Evolutionary conservation across 306 rosid species (phyloP).

Genomic region (Gillenia trifoliata): DNA sequence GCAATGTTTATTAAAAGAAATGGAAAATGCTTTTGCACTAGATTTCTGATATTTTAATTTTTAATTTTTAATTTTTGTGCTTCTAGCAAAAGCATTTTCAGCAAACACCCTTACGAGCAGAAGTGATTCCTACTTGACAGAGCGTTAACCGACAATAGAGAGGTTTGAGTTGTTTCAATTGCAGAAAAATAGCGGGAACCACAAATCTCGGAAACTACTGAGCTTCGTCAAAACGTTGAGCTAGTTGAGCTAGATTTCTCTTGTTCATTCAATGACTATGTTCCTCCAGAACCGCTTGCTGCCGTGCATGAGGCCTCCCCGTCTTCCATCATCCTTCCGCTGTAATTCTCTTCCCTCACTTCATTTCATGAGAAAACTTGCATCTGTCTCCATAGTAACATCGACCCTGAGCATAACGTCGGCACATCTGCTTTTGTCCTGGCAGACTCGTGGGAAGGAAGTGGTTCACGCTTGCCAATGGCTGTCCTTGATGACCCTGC

Average conservation of each 20-base stretch:
- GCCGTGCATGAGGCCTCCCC: constrained; percentile 3
- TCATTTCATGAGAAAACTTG: constrained; percentile 54
- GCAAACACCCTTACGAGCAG: background rate
- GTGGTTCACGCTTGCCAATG: constrained; percentile 29
- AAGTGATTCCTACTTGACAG: background rate
- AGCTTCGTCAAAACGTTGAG: background rate
- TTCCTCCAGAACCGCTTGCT: background rate
- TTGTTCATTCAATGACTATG: background rate
- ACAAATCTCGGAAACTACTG: background rate
- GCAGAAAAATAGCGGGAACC: background rate
- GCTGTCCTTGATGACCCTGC: constrained; percentile 17
- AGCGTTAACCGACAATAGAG: background rate
- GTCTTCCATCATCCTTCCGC: background rate
- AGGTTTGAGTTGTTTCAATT: background rate
- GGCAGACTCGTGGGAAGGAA: background rate
- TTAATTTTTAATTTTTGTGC: too few relatives aligned
- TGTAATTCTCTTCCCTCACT: constrained; percentile 6
- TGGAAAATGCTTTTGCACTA: too few relatives aligned
- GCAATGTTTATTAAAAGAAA: too few relatives aligned
- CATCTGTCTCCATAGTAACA: constrained; percentile 67
- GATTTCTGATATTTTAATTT: too few relatives aligned
- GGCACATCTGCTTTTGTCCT: constrained; percentile 42
- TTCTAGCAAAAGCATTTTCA: too few relatives aligned
- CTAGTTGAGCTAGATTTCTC: background rate
- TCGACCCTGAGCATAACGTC: constrained; percentile 51